Percentiles rank a stretch among this genome's conserved stretches.
Evolutionary conservation across 768 basidiomycete genomes (phyloP).

Genomic region (Psilocybe sp.): DNA sequence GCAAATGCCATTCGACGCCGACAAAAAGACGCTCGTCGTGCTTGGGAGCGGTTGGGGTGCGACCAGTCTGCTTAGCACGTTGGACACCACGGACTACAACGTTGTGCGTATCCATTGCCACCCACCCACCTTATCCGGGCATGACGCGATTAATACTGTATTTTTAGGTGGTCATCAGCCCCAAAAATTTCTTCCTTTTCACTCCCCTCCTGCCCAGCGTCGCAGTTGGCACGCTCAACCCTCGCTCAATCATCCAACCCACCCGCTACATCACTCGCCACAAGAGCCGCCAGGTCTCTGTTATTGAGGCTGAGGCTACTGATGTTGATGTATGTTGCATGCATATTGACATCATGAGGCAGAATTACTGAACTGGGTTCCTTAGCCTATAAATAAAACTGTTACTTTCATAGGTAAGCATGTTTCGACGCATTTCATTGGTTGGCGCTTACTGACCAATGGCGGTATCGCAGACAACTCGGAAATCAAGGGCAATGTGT

Average conservation of each 20-base stretch:
- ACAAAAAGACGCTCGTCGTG: slow-evolving; percentile 91
- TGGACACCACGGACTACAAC: slow-evolving; percentile 95
- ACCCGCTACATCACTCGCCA: slow-evolving; percentile 93
- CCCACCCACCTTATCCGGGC: background rate
- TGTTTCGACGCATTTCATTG: slow-evolving; percentile 3
- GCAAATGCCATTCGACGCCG: slow-evolving; percentile 83
- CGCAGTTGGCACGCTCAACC: slow-evolving; percentile 87
- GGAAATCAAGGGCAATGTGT: slow-evolving; percentile 71
- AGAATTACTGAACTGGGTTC: slow-evolving; percentile 6
- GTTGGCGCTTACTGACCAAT: background rate
- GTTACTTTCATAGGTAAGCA: slow-evolving; percentile 85
- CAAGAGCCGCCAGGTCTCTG: slow-evolving; percentile 80
- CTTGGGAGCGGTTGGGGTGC: slow-evolving; percentile 97
- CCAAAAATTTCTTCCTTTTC: slow-evolving; percentile 97
- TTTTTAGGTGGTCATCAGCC: slow-evolving; percentile 82
- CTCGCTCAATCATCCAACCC: slow-evolving; percentile 84
- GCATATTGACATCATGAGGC: background rate
- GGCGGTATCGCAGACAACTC: slow-evolving; percentile 60
- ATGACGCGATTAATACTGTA: slow-evolving; percentile 1
- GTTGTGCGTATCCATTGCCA: slow-evolving; percentile 55
- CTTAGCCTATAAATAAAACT: slow-evolving; percentile 79
- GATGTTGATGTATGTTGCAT: slow-evolving; percentile 69
- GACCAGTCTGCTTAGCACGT: slow-evolving; percentile 83
- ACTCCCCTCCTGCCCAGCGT: slow-evolving; percentile 96
- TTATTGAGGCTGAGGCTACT: slow-evolving; percentile 93